Evolutionary conservation across 2,329 filamentous ascomycete genomes (phyloP).

Genomic region (Beauveria brongniartii): DNA sequence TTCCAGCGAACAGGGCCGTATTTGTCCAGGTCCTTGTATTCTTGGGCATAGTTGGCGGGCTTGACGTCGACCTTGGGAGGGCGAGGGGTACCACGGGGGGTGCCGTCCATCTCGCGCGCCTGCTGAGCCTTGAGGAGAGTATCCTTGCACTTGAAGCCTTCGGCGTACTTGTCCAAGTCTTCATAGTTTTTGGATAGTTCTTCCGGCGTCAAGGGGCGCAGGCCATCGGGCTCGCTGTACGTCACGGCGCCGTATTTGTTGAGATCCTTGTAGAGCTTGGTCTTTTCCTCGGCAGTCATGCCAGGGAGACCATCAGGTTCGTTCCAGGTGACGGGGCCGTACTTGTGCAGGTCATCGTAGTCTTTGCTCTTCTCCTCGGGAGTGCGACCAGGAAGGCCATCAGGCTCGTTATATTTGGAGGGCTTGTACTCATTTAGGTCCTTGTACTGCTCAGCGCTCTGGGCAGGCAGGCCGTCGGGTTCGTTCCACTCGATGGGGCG

Average conservation of each 20-base stretch:
- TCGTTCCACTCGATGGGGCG: conserved; percentile 20
- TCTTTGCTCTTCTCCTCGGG: conserved; percentile 20
- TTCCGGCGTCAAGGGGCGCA: conserved; percentile 22
- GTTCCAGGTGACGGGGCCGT: conserved; percentile 20
- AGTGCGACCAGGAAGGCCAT: conserved; percentile 16
- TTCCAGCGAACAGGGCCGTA: conserved; percentile 31
- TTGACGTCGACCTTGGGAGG: conserved; percentile 26
- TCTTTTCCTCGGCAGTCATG: conserved; percentile 24
- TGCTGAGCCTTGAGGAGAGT: conserved; percentile 21
- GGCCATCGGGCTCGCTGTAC: conserved; percentile 25
- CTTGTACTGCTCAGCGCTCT: conserved; percentile 18
- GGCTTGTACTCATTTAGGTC: conserved; percentile 22
- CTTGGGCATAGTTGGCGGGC: conserved; percentile 19
- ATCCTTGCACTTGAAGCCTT: conserved; percentile 27
- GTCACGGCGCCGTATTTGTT: conserved; percentile 23
- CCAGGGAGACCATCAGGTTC: conserved; percentile 20
- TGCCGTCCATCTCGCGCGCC: conserved; percentile 21
- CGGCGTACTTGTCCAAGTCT: conserved; percentile 33
- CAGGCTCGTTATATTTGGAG: conserved; percentile 22
- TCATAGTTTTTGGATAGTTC: conserved; percentile 30
- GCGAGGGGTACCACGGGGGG: conserved; percentile 28
- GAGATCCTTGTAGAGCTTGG: conserved; percentile 30
- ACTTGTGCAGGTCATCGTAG: conserved; percentile 27
- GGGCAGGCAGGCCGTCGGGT: conserved; percentile 2
- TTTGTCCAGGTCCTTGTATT: conserved; percentile 35